These are phyloP conservation scores for Colletotrichum sojae DNA, from an alignment of 2,329 filamentous ascomycete genomes.

Conservation along the genomic window DNA sequence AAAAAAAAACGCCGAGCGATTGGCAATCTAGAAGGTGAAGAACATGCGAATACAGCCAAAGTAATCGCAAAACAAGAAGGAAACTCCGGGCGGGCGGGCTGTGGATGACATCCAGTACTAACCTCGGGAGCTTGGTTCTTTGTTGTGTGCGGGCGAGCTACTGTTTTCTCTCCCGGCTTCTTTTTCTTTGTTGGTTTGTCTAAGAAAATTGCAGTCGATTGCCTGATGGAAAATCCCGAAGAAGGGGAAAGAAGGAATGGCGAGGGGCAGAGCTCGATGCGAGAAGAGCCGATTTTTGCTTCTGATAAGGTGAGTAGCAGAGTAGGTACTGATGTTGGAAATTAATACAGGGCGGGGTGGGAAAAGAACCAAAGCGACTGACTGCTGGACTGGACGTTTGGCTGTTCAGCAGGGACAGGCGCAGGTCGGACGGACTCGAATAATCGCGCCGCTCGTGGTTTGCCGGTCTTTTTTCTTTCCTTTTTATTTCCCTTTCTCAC, in stretches of 20 bases:
- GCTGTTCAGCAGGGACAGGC: constrained; percentile 14
- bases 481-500: neutral
- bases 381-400: no score
- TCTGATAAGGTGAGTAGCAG: constrained; percentile 2
- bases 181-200: constrained; percentile 21
- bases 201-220: neutral
- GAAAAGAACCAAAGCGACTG: neutral
- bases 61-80: neutral
- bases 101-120: neutral
- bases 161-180: neutral
- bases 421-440: constrained; percentile 7
- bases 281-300: constrained; percentile 20
- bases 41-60: no score
- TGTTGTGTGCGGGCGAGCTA: neutral
- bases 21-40: no score
- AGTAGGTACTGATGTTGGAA: neutral
- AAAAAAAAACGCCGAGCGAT: no score
- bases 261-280: constrained; percentile 8
- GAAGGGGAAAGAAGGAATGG: neutral
- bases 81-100: constrained; percentile 8
- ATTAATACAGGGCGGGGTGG: neutral
- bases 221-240: constrained; percentile 2
- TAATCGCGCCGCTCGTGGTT: constrained; percentile 27
- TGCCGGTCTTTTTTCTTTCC: constrained; percentile 10
- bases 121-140: constrained; percentile 12